Conservation (phyloP, 352 stramenopile genomes). For the Phytopythium boreale region DNA sequence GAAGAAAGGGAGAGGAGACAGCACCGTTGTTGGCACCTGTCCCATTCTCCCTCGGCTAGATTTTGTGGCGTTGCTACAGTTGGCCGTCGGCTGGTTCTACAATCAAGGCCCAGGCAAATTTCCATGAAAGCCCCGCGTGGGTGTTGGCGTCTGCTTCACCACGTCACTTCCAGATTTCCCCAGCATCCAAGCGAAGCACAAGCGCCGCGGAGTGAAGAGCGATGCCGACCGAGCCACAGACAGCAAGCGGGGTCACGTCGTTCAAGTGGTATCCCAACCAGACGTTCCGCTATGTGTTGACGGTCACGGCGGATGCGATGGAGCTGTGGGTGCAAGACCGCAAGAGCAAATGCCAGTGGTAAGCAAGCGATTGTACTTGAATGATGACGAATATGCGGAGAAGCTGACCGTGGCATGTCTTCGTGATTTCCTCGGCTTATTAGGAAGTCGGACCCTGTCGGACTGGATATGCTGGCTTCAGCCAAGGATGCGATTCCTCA, state of each 20-base stretch:
- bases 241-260: not conserved
- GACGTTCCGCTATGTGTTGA: not conserved
- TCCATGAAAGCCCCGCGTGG: too few species aligned
- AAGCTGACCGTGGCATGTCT: not conserved
- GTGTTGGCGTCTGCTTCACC: not conserved
- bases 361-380: too few species aligned
- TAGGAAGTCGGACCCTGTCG: not conserved
- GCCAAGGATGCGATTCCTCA: not conserved
- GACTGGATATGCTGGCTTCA: not conserved
- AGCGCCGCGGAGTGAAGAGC: too few species aligned
- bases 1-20: too few species aligned
- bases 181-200: not conserved
- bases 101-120: not conserved
- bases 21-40: not conserved
- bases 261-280: not conserved
- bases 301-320: not conserved
- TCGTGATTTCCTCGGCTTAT: too few species aligned
- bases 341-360: not conserved
- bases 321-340: not conserved
- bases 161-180: not conserved
- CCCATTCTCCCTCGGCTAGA: not conserved
- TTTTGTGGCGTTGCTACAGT: not conserved
- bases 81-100: too few species aligned
- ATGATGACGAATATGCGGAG: not conserved
- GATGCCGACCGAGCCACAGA: not conserved